These are phyloP conservation scores for Penicillium sp. DNA, from an alignment of 2,329 filamentous ascomycete species.

Conservation along the genomic window DNA sequence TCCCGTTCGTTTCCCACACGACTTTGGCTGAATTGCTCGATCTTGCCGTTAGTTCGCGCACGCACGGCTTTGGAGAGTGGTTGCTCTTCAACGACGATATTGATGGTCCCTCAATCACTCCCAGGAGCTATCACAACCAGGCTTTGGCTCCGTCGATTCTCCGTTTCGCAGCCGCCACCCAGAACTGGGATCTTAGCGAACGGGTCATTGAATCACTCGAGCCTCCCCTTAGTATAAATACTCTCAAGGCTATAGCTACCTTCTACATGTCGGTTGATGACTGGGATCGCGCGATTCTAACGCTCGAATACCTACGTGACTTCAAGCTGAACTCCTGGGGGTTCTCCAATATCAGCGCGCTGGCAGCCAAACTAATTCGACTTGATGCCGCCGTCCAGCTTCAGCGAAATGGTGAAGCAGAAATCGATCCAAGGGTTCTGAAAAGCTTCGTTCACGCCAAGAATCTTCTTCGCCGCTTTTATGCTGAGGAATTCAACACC, in stretches of 20 bases:
- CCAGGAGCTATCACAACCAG: constrained; percentile 46
- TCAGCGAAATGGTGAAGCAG: not conserved
- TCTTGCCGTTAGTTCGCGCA: constrained; percentile 46
- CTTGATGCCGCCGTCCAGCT: constrained; percentile 30
- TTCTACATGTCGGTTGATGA: constrained; percentile 33
- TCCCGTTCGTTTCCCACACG: constrained; percentile 44
- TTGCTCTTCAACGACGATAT: constrained; percentile 52
- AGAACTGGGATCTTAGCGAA: constrained; percentile 39
- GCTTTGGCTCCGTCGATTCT: constrained; percentile 53
- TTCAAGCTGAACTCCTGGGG: constrained; percentile 38
- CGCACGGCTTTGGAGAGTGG: constrained; percentile 53
- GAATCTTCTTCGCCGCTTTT: constrained; percentile 33
- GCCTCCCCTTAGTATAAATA: constrained; percentile 36
- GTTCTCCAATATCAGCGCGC: constrained; percentile 35
- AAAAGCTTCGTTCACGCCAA: constrained; percentile 28
- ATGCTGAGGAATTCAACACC: constrained; percentile 37
- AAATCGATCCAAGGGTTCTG: too few relatives aligned
- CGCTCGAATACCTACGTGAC: constrained; percentile 36
- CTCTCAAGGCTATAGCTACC: constrained; percentile 37
- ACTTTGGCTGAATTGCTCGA: constrained; percentile 53
- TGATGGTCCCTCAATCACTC: constrained; percentile 54
- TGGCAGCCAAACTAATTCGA: constrained; percentile 43
- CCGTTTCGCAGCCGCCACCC: constrained; percentile 53
- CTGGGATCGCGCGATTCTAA: constrained; percentile 34
- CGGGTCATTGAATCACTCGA: constrained; percentile 29